phyloP scores from a whole-genome alignment of 2,329 filamentous ascomycete species.

The Ascochyta koolunga region DNA sequence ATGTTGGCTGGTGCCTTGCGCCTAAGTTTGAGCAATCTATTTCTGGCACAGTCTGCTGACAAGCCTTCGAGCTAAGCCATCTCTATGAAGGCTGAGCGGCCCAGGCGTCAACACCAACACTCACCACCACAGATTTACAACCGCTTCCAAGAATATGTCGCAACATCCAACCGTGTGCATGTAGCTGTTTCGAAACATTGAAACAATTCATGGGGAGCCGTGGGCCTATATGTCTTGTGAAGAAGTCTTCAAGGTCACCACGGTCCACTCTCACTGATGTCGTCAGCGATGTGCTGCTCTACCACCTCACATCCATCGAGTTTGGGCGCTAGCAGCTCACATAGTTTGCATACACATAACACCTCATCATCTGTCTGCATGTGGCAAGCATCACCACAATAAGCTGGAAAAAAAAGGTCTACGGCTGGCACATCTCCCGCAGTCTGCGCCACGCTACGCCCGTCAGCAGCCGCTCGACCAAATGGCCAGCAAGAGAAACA shows the following conservation, averaged over 20 bases:
- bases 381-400: background rate
- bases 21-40: conserved; percentile 21
- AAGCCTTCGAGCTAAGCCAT: conserved; percentile 20
- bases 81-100: conserved; percentile 19
- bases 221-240: background rate
- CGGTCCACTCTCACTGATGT: background rate
- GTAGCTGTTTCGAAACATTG: background rate
- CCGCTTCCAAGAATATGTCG: conserved; percentile 6
- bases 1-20: conserved; percentile 8
- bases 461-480: conserved; percentile 19
- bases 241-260: background rate
- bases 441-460: conserved; percentile 13
- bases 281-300: background rate
- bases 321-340: background rate
- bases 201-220: background rate
- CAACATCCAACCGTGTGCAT: background rate
- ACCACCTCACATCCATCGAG: background rate
- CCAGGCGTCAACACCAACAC: conserved; percentile 14
- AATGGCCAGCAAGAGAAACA: conserved; percentile 17
- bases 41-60: conserved; percentile 35
- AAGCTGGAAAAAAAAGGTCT: background rate
- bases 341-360: no score
- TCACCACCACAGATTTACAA: conserved; percentile 5
- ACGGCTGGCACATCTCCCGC: conserved; percentile 15
- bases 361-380: background rate